phyloP scores from a whole-genome alignment of 768 basidiomycete species.

The Kwoniella sp. region DNA sequence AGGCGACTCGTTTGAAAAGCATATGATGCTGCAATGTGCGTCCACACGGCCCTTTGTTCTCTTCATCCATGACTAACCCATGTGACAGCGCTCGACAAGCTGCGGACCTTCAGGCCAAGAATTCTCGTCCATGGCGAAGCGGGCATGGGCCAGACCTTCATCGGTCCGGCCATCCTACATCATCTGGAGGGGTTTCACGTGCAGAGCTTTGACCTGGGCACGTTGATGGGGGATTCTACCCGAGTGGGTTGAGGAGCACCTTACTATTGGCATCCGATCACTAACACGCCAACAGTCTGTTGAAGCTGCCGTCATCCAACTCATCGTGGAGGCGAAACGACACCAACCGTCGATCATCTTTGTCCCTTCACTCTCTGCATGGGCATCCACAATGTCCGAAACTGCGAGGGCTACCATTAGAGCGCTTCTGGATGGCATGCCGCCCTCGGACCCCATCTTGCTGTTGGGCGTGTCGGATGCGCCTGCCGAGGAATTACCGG shows the following conservation, averaged over 20 bases:
- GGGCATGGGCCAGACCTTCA: constrained; percentile 87
- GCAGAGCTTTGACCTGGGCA: constrained; percentile 86
- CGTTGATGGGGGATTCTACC: constrained; percentile 79
- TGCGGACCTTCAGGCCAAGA: constrained; percentile 84
- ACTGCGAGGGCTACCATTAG: constrained; percentile 77
- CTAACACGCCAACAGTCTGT: constrained; percentile 58
- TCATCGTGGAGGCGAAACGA: constrained; percentile 94
- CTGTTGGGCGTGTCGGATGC: constrained; percentile 86
- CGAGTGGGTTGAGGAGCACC: constrained; percentile 70
- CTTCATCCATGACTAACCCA: no score
- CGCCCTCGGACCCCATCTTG: constrained; percentile 89
- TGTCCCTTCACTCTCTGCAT: constrained; percentile 79
- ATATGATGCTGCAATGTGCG: constrained; percentile 81
- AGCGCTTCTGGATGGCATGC: constrained; percentile 83
- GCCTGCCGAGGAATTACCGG: constrained; percentile 62
- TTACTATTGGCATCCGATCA: background rate
- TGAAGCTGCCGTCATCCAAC: constrained; percentile 88
- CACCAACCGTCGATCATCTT: constrained; percentile 95
- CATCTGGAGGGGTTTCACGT: constrained; percentile 93
- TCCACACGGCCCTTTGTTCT: constrained; percentile 8
- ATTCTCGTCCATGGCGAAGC: constrained; percentile 71
- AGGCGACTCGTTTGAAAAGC: constrained; percentile 80
- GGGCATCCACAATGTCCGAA: constrained; percentile 81
- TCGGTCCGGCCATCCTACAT: constrained; percentile 86
- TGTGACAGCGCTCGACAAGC: constrained; percentile 74